These are phyloP conservation scores for Bothriochloa decipiens DNA, from an alignment of 176 grass and related monocot genomes.

Conservation along the genomic window DNA sequence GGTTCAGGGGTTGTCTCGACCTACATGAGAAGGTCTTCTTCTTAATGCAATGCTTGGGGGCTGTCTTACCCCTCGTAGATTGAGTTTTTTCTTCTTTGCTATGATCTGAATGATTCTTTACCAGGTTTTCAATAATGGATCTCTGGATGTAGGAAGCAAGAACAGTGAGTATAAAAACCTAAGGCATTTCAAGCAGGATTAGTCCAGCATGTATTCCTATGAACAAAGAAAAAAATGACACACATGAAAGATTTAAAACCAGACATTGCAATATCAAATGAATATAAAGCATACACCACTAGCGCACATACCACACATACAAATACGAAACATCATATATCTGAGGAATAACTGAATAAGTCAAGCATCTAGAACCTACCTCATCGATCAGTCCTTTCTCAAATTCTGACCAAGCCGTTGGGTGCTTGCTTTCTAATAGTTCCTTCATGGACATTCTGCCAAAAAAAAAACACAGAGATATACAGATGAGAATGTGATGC, in stretches of 20 bases:
- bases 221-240: background rate
- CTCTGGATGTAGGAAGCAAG: background rate
- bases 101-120: background rate
- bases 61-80: background rate
- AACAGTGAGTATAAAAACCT: background rate
- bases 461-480: background rate
- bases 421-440: conserved; percentile 84
- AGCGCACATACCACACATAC: background rate
- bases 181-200: background rate
- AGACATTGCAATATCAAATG: background rate
- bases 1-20: too few relatives aligned
- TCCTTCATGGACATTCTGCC: conserved; percentile 95
- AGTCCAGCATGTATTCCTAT: background rate
- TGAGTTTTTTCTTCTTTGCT: background rate
- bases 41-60: too few relatives aligned
- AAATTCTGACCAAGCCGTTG: conserved; percentile 87
- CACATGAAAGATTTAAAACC: background rate
- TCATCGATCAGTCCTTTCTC: conserved; percentile 85
- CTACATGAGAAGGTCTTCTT: too few relatives aligned
- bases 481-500: background rate
- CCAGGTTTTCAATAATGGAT: background rate
- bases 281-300: conserved; percentile 3
- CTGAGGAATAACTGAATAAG: conserved; percentile 12
- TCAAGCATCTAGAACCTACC: conserved; percentile 49
- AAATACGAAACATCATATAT: background rate